Evolutionary conservation across 2,329 filamentous ascomycete species (phyloP).

Genomic region (Trichophaea hybrida): DNA sequence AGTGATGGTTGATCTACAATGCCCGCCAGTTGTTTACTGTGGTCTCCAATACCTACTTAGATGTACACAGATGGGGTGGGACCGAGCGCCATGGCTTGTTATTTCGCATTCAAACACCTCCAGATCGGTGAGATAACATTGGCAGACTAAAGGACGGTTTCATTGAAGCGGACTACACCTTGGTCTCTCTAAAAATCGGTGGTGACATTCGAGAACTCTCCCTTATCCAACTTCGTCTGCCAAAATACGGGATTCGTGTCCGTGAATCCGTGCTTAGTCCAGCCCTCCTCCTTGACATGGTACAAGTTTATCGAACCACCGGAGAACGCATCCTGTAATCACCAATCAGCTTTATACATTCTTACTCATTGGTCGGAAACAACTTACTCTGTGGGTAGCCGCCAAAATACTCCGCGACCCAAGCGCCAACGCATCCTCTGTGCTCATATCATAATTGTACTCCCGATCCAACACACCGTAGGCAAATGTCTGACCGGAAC

Average conservation of each 20-base stretch:
- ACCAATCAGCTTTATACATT: neutral
- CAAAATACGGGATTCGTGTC: slow-evolving; percentile 99
- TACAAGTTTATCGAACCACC: slow-evolving; percentile 98
- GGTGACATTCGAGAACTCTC: slow-evolving; percentile 93
- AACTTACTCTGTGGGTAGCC: slow-evolving; percentile 59
- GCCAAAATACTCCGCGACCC: slow-evolving; percentile 86
- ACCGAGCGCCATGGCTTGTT: no score
- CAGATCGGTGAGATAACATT: no score
- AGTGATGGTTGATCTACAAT: no score
- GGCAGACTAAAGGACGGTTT: no score
- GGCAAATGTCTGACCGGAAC: slow-evolving; percentile 94
- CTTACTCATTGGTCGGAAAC: neutral
- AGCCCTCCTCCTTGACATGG: slow-evolving; percentile 96
- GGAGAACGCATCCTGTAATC: slow-evolving; percentile 72
- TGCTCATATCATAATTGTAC: slow-evolving; percentile 77
- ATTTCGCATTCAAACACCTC: no score
- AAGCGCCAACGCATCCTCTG: slow-evolving; percentile 79
- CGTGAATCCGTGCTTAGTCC: slow-evolving; percentile 96
- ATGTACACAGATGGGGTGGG: no score
- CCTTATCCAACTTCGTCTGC: slow-evolving; percentile 97
- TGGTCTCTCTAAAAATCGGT: slow-evolving; percentile 45
- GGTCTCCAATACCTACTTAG: no score
- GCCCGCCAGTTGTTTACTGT: no score
- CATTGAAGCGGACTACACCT: neutral
- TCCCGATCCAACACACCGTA: slow-evolving; percentile 95